Evolutionary conservation across 768 basidiomycete genomes (phyloP).

Genomic region (Podaxis rugospora): DNA sequence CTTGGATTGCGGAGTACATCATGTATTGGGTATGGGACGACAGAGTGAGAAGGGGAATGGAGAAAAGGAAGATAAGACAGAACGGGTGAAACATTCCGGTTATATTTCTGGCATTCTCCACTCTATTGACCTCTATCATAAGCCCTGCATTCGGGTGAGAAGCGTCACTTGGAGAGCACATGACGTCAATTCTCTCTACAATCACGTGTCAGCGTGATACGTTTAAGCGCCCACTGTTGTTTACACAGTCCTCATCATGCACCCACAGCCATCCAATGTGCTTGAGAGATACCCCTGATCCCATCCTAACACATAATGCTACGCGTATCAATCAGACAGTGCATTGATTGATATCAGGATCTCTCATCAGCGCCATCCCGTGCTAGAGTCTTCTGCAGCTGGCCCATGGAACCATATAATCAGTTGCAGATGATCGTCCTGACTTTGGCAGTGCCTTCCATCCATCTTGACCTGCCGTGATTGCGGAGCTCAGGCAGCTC

Average conservation of each 20-base stretch:
- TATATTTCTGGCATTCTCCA: conserved; percentile 10
- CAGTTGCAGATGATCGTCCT: not conserved
- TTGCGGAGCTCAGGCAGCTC: conserved; percentile 5
- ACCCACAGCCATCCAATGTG: not conserved
- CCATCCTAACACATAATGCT: not conserved
- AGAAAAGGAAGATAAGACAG: not conserved
- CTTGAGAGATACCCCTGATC: not conserved
- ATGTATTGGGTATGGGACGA: not conserved
- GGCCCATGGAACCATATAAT: not conserved
- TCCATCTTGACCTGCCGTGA: not conserved
- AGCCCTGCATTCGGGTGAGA: not conserved
- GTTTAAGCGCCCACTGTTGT: not conserved
- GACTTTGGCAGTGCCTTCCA: not conserved
- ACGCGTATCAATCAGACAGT: not conserved
- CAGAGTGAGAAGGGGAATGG: not conserved
- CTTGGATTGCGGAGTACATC: conserved; percentile 1
- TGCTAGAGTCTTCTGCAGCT: not conserved
- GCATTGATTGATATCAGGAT: not conserved
- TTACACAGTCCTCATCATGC: not conserved
- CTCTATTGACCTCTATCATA: not conserved
- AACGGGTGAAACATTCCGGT: conserved; percentile 2
- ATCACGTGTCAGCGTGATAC: not conserved
- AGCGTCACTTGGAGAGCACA: conserved; percentile 1
- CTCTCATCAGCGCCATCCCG: not conserved
- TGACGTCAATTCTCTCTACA: conserved; percentile 3